Evolutionary conservation across 1,284 basidiomycete species (phyloP).

Genomic region (Malassezia sp.): DNA sequence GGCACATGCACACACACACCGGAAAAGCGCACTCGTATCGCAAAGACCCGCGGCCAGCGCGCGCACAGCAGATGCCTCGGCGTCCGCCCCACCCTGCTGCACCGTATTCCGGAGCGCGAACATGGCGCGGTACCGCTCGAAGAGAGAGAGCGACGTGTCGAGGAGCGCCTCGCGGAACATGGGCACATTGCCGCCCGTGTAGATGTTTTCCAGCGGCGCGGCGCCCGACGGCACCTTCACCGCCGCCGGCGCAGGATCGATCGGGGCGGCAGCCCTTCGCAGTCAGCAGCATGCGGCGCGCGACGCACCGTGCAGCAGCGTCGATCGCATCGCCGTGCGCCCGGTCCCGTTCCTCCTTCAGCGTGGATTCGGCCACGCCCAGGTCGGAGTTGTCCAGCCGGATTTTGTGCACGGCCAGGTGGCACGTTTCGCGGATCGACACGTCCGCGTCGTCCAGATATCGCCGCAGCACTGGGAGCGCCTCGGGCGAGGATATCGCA

Average conservation of each 20-base stretch:
- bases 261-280: slow-evolving; percentile 60
- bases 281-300: not conserved
- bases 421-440: slow-evolving; percentile 87
- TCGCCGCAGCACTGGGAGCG: slow-evolving; percentile 62
- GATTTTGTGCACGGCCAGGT: slow-evolving; percentile 91
- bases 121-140: slow-evolving; percentile 95
- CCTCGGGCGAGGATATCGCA: slow-evolving; percentile 64
- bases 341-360: slow-evolving; percentile 26
- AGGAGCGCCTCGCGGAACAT: slow-evolving; percentile 60
- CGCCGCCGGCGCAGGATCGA: slow-evolving; percentile 78
- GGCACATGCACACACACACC: too few relatives aligned
- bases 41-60: slow-evolving; percentile 80
- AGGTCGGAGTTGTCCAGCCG: slow-evolving; percentile 63
- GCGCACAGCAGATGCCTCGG: slow-evolving; percentile 58
- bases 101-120: slow-evolving; percentile 64
- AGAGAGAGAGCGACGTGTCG: slow-evolving; percentile 62
- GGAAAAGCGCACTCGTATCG: slow-evolving; percentile 29
- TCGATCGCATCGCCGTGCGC: slow-evolving; percentile 13
- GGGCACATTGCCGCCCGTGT: slow-evolving; percentile 47
- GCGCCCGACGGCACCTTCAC: slow-evolving; percentile 21
- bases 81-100: slow-evolving; percentile 24
- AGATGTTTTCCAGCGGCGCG: slow-evolving; percentile 13
- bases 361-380: slow-evolving; percentile 46
- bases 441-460: slow-evolving; percentile 65
- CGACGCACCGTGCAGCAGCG: slow-evolving; percentile 7